Evolutionary conservation across 1,139 yeast genomes (phyloP).

Genomic region (Suhomyces choctaworum): DNA sequence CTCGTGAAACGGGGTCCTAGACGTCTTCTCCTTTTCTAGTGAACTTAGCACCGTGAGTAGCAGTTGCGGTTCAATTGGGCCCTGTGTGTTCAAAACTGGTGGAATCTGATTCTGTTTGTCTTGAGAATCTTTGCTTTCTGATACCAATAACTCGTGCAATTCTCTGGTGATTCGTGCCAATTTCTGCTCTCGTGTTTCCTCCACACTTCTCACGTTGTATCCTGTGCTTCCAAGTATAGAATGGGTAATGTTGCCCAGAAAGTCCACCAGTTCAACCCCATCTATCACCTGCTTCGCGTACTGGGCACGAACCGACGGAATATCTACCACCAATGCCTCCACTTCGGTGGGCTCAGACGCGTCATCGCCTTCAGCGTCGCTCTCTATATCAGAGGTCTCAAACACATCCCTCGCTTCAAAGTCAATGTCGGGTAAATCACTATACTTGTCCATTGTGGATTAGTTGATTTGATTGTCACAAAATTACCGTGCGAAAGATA

Average conservation of each 20-base stretch:
- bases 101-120: too few species aligned
- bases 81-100: neutral
- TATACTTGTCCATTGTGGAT: conserved; percentile 25
- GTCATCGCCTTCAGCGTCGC: conserved; percentile 19
- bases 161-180: conserved; percentile 48
- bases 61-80: neutral
- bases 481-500: too few species aligned
- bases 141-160: conserved; percentile 36
- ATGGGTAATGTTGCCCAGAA: conserved; percentile 36
- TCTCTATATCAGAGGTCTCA: conserved; percentile 54
- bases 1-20: neutral
- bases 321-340: conserved; percentile 20
- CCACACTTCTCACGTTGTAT: conserved; percentile 23
- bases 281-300: conserved; percentile 21
- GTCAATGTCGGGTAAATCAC: conserved; percentile 31
- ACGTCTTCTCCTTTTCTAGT: neutral
- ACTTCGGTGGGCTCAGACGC: conserved; percentile 13
- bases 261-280: conserved; percentile 27
- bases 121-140: too few species aligned
- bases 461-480: too few species aligned
- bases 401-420: conserved; percentile 37
- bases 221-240: conserved; percentile 26
- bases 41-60: conserved; percentile 1
- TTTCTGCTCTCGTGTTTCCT: conserved; percentile 45
- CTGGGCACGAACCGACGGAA: conserved; percentile 23